Evolutionary conservation across 768 basidiomycete species (phyloP).

Genomic region (Phlebiopsis gigantea): DNA sequence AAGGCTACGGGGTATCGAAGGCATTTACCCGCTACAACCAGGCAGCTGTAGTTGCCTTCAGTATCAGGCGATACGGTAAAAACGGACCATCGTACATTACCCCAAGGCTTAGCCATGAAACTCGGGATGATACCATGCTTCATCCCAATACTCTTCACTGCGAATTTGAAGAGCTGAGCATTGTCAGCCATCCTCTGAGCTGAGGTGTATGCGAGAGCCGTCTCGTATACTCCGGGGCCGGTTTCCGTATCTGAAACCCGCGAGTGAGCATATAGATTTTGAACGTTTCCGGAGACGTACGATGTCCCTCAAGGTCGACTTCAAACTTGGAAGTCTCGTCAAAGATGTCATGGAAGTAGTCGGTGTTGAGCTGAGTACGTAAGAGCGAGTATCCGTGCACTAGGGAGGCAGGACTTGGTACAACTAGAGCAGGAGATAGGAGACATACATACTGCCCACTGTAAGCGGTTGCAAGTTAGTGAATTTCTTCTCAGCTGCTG

Average conservation of each 20-base stretch:
- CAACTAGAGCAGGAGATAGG: neutral
- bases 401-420: constrained; percentile 24
- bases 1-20: neutral
- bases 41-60: constrained; percentile 54
- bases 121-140: constrained; percentile 84
- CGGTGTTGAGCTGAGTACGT: constrained; percentile 82
- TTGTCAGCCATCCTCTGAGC: constrained; percentile 86
- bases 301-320: constrained; percentile 82
- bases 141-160: constrained; percentile 91
- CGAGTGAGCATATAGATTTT: neutral
- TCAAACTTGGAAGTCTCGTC: constrained; percentile 69
- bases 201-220: constrained; percentile 79
- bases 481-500: constrained; percentile 75
- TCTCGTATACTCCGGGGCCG: constrained; percentile 84
- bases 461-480: constrained; percentile 73
- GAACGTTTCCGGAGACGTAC: constrained; percentile 33
- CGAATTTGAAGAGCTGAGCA: constrained; percentile 86
- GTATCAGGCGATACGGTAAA: neutral
- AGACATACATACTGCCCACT: constrained; percentile 73
- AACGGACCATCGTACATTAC: constrained; percentile 52
- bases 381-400: constrained; percentile 98
- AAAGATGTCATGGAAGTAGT: constrained; percentile 87
- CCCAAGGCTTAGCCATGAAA: constrained; percentile 99
- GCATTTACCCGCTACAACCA: constrained; percentile 83
- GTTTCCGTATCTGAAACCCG: constrained; percentile 75